Evolutionary conservation across 345 rosid genomes (phyloP).

Genomic region (Pistacia vera): DNA sequence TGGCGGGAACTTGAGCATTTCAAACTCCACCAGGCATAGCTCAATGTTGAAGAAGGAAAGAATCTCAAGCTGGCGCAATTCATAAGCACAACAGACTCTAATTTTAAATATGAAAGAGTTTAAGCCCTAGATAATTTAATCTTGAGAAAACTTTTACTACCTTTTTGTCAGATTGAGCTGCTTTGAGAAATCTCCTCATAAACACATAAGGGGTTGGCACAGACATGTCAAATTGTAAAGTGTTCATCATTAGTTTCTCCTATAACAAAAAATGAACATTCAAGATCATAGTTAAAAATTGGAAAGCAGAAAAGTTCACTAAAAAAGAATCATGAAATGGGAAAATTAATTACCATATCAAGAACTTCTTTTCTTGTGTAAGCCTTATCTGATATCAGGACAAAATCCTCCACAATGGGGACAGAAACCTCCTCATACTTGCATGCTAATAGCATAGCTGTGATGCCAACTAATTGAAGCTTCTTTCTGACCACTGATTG

Average conservation of each 20-base stretch:
- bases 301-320: not conserved
- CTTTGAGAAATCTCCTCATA: slow-evolving; percentile 90
- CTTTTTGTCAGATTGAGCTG: slow-evolving; percentile 86
- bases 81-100: slow-evolving; percentile 11
- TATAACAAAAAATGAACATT: slow-evolving; percentile 29
- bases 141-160: not conserved
- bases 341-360: slow-evolving; percentile 62
- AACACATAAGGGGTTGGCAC: slow-evolving; percentile 92
- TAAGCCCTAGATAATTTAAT: not conserved
- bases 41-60: slow-evolving; percentile 70
- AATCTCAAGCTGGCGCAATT: slow-evolving; percentile 67
- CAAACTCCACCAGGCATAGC: slow-evolving; percentile 68
- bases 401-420: slow-evolving; percentile 93
- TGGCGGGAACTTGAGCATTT: slow-evolving; percentile 63
- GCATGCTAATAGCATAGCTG: slow-evolving; percentile 97
- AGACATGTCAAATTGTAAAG: slow-evolving; percentile 75
- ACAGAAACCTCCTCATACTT: slow-evolving; percentile 97
- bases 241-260: slow-evolving; percentile 84
- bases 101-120: not conserved
- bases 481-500: slow-evolving; percentile 77
- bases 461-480: slow-evolving; percentile 92
- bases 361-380: slow-evolving; percentile 83
- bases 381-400: slow-evolving; percentile 87
- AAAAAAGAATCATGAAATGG: too few species aligned
- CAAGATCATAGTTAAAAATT: not conserved